A percentile compares a stretch with the other conserved stretches of the same genome.
Conservation (phyloP, 805 yeast species). For the Crinitomyces ghanaensis region DNA sequence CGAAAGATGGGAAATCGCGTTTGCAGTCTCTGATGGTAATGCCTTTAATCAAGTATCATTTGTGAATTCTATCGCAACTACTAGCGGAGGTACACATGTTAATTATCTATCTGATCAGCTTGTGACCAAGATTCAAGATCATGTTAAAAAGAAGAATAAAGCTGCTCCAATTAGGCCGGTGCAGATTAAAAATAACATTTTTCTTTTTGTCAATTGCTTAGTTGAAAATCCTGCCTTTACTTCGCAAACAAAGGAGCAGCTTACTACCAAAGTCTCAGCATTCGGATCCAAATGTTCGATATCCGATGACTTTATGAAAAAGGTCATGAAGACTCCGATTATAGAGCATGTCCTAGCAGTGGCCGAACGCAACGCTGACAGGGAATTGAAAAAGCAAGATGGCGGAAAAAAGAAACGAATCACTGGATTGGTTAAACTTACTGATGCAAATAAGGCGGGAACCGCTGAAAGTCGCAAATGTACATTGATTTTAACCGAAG, state of each 20-base stretch:
- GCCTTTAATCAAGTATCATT: conserved; percentile 85
- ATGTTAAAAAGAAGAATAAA: conserved; percentile 55
- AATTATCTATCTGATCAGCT: conserved; percentile 77
- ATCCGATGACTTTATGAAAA: conserved; percentile 64
- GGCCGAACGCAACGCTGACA: conserved; percentile 82
- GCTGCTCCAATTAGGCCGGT: conserved; percentile 68
- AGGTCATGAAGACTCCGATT: conserved; percentile 61
- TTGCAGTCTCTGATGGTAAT: conserved; percentile 80
- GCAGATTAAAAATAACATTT: conserved; percentile 84
- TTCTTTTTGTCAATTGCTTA: conserved; percentile 79
- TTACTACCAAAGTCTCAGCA: conserved; percentile 78
- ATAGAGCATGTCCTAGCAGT: conserved; percentile 61
- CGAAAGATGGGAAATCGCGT: conserved; percentile 93
- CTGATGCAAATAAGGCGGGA: conserved; percentile 95
- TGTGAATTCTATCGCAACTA: conserved; percentile 95
- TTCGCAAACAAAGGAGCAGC: conserved; percentile 92
- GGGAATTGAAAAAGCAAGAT: conserved; percentile 76
- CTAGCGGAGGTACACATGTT: conserved; percentile 94
- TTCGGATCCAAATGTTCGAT: conserved; percentile 82
- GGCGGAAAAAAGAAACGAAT: conserved; percentile 74
- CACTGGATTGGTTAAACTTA: conserved; percentile 79
- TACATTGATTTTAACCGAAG: conserved; percentile 89
- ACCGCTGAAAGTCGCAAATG: conserved; percentile 86
- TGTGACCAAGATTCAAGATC: conserved; percentile 61
- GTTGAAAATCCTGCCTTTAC: conserved; percentile 96